A percentile compares a stretch with the other conserved stretches of the same genome.
Evolutionary conservation across 2,329 filamentous ascomycete species (phyloP).

Genomic region (Penicillium olsonii): DNA sequence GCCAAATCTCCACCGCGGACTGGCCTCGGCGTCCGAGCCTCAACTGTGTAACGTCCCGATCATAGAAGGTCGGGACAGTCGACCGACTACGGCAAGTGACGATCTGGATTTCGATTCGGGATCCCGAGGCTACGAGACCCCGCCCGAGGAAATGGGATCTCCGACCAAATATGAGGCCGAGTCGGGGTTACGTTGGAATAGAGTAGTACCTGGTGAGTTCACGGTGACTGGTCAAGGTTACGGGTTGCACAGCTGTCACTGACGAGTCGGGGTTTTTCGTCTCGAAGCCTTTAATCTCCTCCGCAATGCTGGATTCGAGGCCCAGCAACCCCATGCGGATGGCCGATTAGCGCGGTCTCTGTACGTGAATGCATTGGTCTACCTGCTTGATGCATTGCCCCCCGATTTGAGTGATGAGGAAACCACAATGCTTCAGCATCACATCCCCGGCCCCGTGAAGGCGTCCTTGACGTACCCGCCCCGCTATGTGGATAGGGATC

Average conservation of each 20-base stretch:
- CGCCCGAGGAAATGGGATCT: conserved; percentile 8
- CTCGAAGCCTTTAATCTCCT: conserved; percentile 37
- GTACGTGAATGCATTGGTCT: conserved; percentile 40
- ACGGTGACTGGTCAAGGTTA: neutral
- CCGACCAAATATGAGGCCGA: conserved; percentile 30
- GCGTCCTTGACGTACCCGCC: conserved; percentile 11
- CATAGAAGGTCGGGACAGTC: neutral
- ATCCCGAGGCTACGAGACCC: conserved; percentile 15
- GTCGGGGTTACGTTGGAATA: conserved; percentile 39
- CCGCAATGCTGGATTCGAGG: conserved; percentile 38
- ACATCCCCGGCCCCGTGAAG: conserved; percentile 27
- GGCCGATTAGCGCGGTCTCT: conserved; percentile 35
- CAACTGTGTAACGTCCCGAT: conserved; percentile 6
- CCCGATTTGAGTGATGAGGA: conserved; percentile 34
- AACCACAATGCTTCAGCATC: conserved; percentile 27
- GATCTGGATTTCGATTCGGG: conserved; percentile 21
- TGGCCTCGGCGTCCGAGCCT: conserved; percentile 19
- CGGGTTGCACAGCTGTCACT: neutral
- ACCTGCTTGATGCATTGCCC: conserved; percentile 40
- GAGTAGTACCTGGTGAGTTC: conserved; percentile 34
- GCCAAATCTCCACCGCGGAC: conserved; percentile 7
- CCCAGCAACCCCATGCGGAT: conserved; percentile 34
- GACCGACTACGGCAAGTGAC: conserved; percentile 24
- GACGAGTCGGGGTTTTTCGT: neutral
- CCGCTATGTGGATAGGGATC: neutral